Conservation (phyloP, 2,329 filamentous ascomycete genomes). For the Phaeosphaeria sp. region DNA sequence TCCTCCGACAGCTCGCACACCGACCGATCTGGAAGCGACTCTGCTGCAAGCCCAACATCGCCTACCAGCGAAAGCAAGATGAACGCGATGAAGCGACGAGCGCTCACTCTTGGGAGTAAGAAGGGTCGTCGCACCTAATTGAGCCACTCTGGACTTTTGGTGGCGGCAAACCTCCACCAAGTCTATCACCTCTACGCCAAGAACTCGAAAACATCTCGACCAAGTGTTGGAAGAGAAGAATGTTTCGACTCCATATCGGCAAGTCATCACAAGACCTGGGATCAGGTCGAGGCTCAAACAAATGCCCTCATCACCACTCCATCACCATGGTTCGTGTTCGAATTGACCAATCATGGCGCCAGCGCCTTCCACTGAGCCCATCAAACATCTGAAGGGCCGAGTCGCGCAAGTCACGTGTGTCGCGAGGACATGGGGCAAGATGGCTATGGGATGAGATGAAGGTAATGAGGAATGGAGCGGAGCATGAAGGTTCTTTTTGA, state of each 20-base stretch:
- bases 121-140: conserved; percentile 35
- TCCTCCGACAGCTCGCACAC: conserved; percentile 39
- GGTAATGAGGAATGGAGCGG: too few relatives aligned
- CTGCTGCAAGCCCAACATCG: conserved; percentile 30
- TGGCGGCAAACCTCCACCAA: not conserved
- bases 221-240: conserved; percentile 41
- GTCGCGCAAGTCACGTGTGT: too few relatives aligned
- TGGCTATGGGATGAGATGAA: too few relatives aligned
- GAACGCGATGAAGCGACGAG: conserved; percentile 29
- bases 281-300: not conserved
- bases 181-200: conserved; percentile 5
- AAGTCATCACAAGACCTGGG: not conserved
- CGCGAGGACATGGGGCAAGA: too few relatives aligned
- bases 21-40: conserved; percentile 30
- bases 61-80: conserved; percentile 36
- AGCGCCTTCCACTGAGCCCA: too few relatives aligned
- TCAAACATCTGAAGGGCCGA: too few relatives aligned
- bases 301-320: too few relatives aligned
- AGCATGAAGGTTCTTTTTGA: too few relatives aligned
- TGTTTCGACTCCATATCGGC: not conserved
- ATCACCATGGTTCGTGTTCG: too few relatives aligned
- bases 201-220: conserved; percentile 22
- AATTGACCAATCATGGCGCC: too few relatives aligned
- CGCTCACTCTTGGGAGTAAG: conserved; percentile 43
- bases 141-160: not conserved